Evolutionary conservation across 2,329 filamentous ascomycete species (phyloP), one percentile per base, ranked within the genome.

Genomic region (Clarireedia hainanense): DNA sequence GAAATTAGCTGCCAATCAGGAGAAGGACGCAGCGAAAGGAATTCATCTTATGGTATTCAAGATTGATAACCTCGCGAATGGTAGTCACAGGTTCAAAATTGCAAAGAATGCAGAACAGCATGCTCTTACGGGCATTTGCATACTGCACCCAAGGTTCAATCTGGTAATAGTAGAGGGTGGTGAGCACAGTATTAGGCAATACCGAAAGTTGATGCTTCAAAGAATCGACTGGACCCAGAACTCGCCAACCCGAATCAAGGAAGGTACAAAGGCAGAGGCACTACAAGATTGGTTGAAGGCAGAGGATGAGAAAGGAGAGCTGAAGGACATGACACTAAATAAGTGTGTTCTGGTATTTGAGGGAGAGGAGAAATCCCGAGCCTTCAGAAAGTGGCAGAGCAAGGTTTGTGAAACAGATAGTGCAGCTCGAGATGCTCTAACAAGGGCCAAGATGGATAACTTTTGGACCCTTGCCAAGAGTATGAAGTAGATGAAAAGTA

Each of bases 211-310:
- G 30, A 91, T 99, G 89, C 77, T 95, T 45, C 86, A 92, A 64
- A 90, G 94, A 48, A 91, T 97, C 67, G 87, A 95, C 70, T 99
- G 95, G 94, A 88, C 87, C 2, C 91, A 97, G 69, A 96, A 95
- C 64, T 80, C 83, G 0, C 84, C 84, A 2, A 85, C 91, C 0
- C 78, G 78, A 40, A 74, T 83, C 43, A 78, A 77, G 50, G 78
- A 84, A 58, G 79, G 77, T 39, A 85, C 83, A 57, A 85, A 84
- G 56, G 76, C 79, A 56, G 81, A 80, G 57, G 79, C 80, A 1
- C 77, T 84, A 47, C 83, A 84, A 17, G 77, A 85, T 46, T 96
- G 91, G 90, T 76, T 96, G 48, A 81, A 85, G 58, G 84, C 89
- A 1, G 82, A 94, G 66, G 86, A 91, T 66, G 88, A 91, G 57